Evolutionary conservation across 2,329 filamentous ascomycete genomes (phyloP).

Genomic region (Hypocrella siamensis): DNA sequence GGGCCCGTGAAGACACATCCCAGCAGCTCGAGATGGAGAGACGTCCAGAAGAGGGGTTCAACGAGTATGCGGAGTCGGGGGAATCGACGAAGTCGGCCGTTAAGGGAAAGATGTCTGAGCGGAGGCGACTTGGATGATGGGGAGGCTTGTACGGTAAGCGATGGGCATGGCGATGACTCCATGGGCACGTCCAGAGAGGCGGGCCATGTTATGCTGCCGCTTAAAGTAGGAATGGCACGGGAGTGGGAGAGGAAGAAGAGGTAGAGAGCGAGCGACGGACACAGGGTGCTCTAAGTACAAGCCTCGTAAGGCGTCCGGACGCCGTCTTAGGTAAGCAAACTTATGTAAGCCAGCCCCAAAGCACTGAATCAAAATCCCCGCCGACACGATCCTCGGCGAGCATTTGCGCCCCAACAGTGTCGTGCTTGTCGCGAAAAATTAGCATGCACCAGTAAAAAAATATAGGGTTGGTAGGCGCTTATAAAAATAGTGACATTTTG

Average conservation of each 20-base stretch:
- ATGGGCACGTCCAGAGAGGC: background rate
- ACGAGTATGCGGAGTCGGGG: slow-evolving; percentile 2
- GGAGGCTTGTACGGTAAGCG: background rate
- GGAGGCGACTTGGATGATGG: background rate
- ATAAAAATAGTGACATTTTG: too few species aligned
- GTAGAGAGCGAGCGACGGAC: background rate
- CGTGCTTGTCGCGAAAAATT: too few species aligned
- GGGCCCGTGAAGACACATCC: slow-evolving; percentile 1
- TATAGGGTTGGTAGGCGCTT: too few species aligned
- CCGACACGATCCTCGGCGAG: background rate
- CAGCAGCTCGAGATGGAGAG: slow-evolving; percentile 3
- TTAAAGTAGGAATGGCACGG: background rate
- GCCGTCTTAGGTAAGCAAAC: background rate
- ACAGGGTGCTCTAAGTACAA: background rate
- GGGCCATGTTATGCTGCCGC: background rate
- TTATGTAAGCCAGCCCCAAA: background rate
- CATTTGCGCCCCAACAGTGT: too few species aligned
- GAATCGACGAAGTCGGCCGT: slow-evolving; percentile 1
- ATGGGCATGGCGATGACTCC: background rate
- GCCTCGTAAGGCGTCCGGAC: background rate
- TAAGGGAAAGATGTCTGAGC: slow-evolving; percentile 1
- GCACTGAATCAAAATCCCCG: background rate
- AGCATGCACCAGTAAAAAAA: too few species aligned
- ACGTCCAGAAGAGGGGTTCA: slow-evolving; percentile 2
- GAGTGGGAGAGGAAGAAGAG: background rate